Evolutionary conservation across 352 stramenopile genomes (phyloP), one percentile per base, ranked within the genome.

Genomic region (Phytophthora uliginosa): DNA sequence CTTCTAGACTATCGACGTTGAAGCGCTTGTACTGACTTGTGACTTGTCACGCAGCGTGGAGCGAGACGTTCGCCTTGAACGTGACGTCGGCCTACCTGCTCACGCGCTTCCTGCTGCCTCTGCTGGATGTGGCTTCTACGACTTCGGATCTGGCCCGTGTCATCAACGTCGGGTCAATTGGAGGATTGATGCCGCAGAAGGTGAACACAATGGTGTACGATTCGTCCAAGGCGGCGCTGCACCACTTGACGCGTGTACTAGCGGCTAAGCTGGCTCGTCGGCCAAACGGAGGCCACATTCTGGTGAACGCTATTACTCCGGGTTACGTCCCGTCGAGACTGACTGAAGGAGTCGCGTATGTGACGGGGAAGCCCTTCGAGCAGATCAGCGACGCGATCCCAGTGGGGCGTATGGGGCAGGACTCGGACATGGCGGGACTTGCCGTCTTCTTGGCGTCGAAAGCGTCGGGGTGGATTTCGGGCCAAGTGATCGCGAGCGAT

Each of bases 51-150:
- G 72, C 72, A 93, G 95, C 86, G 50, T 99, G 94, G 86, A 88
- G 98, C 62, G 95, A 97, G 57, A 93, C 98, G 7, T 81, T 98
- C 17, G 85, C 94, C 53, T 59, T 99, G 62, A 99, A 99, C 77
- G 93, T 99, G 63, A 99, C 98, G 77, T 88, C 92, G 17, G 77
- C 97, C 1, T 99, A 99, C 77, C 98, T 98, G 70, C 76, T 99
- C 40, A 95, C 90, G 22, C 84, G 92, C 31, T 88, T 95, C 36
- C 88, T 98, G 58, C 76, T 99, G 22, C 96, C 95, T 12, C 78
- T 98, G 26, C 79, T 99, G 52, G 87, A 98, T 59, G 76, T 18
- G 4, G 86, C 86, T 48, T 74, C 84, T 7, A 81, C 56, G 13
- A 83, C 79, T 33, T 52, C 84, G 2, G 78, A 86, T 42, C 70